These are phyloP conservation scores for Conidiobolus incongruus DNA, from an alignment of 371 early-diverging fungal species.

Conservation along the genomic window DNA sequence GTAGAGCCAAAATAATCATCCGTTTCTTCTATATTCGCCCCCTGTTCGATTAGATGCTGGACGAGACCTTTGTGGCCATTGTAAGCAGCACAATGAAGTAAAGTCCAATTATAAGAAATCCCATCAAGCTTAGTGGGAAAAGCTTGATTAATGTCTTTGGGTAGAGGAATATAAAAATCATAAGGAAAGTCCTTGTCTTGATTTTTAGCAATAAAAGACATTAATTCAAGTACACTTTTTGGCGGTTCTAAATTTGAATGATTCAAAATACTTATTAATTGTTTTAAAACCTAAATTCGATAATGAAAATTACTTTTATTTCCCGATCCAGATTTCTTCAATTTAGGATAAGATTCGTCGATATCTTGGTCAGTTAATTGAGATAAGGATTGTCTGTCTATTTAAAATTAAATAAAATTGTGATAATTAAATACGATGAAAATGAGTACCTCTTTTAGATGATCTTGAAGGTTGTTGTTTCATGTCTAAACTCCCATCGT, in stretches of 20 bases:
- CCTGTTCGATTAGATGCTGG: conserved; percentile 32
- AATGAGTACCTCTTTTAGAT: background rate
- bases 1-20: conserved; percentile 73
- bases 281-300: background rate
- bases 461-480: too few relatives aligned
- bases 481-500: background rate
- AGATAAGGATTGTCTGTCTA: background rate
- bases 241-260: background rate
- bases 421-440: background rate
- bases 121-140: conserved; percentile 9
- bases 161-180: background rate
- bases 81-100: conserved; percentile 73
- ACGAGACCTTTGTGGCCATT: conserved; percentile 46
- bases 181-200: too few relatives aligned
- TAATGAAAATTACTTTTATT: background rate
- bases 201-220: too few relatives aligned
- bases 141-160: background rate
- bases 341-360: background rate
- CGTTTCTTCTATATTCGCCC: conserved; percentile 54
- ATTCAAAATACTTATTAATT: background rate
- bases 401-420: background rate
- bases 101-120: conserved; percentile 54
- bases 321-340: background rate
- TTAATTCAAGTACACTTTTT: background rate
- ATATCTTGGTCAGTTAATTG: background rate